A percentile compares a stretch with the other conserved stretches of the same genome.
Conservation (phyloP, 2,329 filamentous ascomycete species). For the Penicillium sp. region DNA sequence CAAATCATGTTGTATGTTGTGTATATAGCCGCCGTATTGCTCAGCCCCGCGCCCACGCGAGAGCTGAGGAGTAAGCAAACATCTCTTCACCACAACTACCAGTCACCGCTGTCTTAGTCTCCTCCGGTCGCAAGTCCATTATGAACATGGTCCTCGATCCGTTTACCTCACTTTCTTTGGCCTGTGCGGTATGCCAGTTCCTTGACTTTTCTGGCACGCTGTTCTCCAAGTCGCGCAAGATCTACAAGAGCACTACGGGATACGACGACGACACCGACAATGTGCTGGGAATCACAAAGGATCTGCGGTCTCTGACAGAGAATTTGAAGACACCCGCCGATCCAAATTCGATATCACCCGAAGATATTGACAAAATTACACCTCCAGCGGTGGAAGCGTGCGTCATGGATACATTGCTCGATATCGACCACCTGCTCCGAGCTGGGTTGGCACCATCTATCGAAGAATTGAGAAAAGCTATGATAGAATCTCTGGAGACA, state of each 20-base stretch:
- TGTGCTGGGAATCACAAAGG: neutral
- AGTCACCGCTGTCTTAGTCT: neutral
- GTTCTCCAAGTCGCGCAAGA: neutral
- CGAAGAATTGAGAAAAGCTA: neutral
- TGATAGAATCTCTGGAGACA: neutral
- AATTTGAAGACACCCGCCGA: neutral
- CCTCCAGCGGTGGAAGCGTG: neutral
- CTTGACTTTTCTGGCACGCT: neutral
- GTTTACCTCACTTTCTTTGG: neutral
- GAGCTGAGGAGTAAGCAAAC: neutral
- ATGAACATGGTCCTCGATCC: neutral
- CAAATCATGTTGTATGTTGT: neutral
- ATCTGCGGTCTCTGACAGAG: neutral
- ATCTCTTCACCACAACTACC: neutral
- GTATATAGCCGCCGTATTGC: neutral
- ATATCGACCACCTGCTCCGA: neutral
- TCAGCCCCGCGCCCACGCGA: neutral
- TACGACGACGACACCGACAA: neutral
- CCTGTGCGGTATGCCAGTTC: neutral
- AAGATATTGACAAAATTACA: neutral
- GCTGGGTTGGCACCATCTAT: neutral
- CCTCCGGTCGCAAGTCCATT: neutral
- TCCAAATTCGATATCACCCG: neutral
- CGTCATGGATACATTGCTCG: neutral
- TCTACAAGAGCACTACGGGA: neutral